These are phyloP conservation scores for Claviceps pusilla DNA, from an alignment of 2,329 filamentous ascomycete species.

Conservation along the genomic window DNA sequence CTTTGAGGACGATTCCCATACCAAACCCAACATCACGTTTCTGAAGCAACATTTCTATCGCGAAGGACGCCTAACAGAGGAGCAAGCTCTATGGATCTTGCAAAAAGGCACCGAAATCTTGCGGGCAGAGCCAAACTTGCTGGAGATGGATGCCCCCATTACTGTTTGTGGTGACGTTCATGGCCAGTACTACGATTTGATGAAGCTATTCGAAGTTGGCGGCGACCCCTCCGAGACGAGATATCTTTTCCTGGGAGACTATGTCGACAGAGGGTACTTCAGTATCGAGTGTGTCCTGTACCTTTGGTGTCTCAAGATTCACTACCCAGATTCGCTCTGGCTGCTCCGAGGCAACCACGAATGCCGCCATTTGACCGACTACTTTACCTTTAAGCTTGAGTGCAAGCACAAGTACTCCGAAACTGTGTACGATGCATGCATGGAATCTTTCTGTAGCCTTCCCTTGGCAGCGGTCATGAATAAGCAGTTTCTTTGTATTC, in stretches of 20 bases:
- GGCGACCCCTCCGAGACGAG: slow-evolving; percentile 91
- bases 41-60: slow-evolving; percentile 98
- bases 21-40: slow-evolving; percentile 84
- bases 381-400: slow-evolving; percentile 99
- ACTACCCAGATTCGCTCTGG: slow-evolving; percentile 96
- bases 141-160: slow-evolving; percentile 99
- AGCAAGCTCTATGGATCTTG: slow-evolving; percentile 94
- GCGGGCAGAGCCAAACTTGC: slow-evolving; percentile 78
- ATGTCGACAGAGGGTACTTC: slow-evolving; percentile 96
- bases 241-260: slow-evolving; percentile 94
- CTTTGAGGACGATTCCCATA: slow-evolving; percentile 69
- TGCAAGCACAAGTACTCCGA: slow-evolving; percentile 99
- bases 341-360: slow-evolving; percentile 95
- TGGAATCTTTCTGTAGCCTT: slow-evolving; percentile 92
- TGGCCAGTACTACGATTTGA: slow-evolving; percentile 96
- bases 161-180: slow-evolving; percentile 97
- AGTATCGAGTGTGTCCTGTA: slow-evolving; percentile 98
- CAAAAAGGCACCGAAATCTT: slow-evolving; percentile 75
- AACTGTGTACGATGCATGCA: slow-evolving; percentile 88
- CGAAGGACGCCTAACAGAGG: slow-evolving; percentile 89
- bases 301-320: slow-evolving; percentile 95
- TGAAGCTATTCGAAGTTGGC: slow-evolving; percentile 98
- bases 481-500: slow-evolving; percentile 98
- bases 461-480: slow-evolving; percentile 97
- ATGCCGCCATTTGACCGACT: slow-evolving; percentile 95